A percentile compares a stretch with the other conserved stretches of the same genome.
These are phyloP conservation scores for Globisporangium spinosum DNA, from an alignment of 352 stramenopile genomes.

Conservation along the genomic window DNA sequence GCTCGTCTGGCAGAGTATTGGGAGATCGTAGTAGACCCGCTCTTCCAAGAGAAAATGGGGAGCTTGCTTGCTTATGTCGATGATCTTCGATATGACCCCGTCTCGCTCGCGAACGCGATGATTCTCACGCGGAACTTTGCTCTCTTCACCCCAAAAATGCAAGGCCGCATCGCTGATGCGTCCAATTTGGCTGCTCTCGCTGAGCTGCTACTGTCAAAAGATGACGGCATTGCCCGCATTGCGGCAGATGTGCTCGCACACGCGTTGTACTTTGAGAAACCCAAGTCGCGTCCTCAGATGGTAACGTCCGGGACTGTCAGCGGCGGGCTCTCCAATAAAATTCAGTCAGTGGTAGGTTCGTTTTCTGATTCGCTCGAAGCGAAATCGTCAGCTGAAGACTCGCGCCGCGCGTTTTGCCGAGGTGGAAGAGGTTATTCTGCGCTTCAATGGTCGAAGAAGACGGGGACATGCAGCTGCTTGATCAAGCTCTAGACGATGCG, in stretches of 20 bases:
- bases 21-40: slow-evolving; percentile 19
- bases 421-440: slow-evolving; percentile 9
- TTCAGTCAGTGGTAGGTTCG: not conserved
- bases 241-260: slow-evolving; percentile 15
- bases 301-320: not conserved
- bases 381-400: not conserved
- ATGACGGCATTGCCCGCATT: not conserved
- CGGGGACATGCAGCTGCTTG: slow-evolving; percentile 7
- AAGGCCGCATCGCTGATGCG: slow-evolving; percentile 24
- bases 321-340: not conserved
- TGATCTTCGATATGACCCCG: not conserved
- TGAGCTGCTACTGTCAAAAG: slow-evolving; percentile 1
- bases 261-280: slow-evolving; percentile 16
- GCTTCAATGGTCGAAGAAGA: not conserved
- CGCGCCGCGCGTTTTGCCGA: slow-evolving; percentile 8
- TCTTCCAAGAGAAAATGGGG: slow-evolving; percentile 35
- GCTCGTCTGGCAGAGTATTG: slow-evolving; percentile 28
- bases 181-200: slow-evolving; percentile 9
- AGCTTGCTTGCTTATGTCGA: slow-evolving; percentile 11
- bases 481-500: slow-evolving; percentile 6
- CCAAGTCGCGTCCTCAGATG: not conserved
- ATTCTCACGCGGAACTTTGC: slow-evolving; percentile 24
- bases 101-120: slow-evolving; percentile 27
- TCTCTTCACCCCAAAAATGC: slow-evolving; percentile 26
- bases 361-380: not conserved